Conservation (phyloP, 768 basidiomycete species). For the Gymnopilus dilepis region DNA sequence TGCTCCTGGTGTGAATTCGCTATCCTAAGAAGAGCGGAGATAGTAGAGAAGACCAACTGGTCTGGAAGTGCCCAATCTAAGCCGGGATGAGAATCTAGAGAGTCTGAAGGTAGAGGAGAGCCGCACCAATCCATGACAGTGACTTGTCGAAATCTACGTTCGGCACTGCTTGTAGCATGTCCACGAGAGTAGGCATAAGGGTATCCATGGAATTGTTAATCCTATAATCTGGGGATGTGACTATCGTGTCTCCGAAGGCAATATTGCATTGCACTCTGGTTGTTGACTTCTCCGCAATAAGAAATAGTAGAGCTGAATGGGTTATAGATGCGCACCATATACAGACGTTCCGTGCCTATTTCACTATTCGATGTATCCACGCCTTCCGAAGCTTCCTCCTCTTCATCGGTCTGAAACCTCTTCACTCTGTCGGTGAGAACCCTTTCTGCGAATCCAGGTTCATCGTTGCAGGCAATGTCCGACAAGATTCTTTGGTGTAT, state of each 20-base stretch:
- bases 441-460: slow-evolving; percentile 53
- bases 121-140: slow-evolving; percentile 79
- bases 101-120: neutral
- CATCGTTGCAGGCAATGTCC: slow-evolving; percentile 67
- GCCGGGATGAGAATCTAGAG: slow-evolving; percentile 5
- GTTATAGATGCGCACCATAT: slow-evolving; percentile 56
- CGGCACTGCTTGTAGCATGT: slow-evolving; percentile 74
- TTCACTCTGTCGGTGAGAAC: slow-evolving; percentile 68
- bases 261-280: slow-evolving; percentile 81
- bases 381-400: slow-evolving; percentile 34
- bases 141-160: slow-evolving; percentile 78
- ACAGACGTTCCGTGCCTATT: slow-evolving; percentile 41
- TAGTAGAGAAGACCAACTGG: slow-evolving; percentile 79
- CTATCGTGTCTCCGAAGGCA: slow-evolving; percentile 80
- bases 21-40: slow-evolving; percentile 75
- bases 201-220: slow-evolving; percentile 56
- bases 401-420: slow-evolving; percentile 37
- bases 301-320: neutral
- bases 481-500: slow-evolving; percentile 77
- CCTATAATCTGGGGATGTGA: slow-evolving; percentile 62
- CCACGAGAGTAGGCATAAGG: slow-evolving; percentile 64
- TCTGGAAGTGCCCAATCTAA: slow-evolving; percentile 88
- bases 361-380: slow-evolving; percentile 14
- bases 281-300: slow-evolving; percentile 52
- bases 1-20: slow-evolving; percentile 58